These are phyloP conservation scores for Castanea sativa DNA, from an alignment of 306 rosid genomes.

Conservation along the genomic window DNA sequence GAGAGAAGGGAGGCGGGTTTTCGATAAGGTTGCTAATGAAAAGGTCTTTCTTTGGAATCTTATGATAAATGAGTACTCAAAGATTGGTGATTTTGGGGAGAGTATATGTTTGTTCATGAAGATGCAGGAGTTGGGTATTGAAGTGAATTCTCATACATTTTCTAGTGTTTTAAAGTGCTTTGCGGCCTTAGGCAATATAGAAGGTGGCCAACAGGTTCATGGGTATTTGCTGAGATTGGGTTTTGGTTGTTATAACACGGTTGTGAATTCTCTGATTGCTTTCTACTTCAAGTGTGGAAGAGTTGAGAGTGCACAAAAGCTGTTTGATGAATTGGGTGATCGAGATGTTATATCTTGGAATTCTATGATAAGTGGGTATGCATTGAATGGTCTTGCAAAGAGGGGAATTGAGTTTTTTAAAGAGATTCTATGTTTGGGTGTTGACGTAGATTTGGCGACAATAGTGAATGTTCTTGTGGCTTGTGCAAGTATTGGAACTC, in stretches of 20 bases:
- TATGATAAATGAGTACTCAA: slow-evolving; percentile 62
- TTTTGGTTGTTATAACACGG: slow-evolving; percentile 39
- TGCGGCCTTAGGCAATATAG: slow-evolving; percentile 40
- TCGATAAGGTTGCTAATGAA: slow-evolving; percentile 41
- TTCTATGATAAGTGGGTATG: slow-evolving; percentile 76
- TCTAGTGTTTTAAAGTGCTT: slow-evolving; percentile 63
- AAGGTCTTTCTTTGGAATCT: slow-evolving; percentile 74
- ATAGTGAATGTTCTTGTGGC: slow-evolving; percentile 59
- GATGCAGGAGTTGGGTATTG: slow-evolving; percentile 54
- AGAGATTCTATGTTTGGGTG: slow-evolving; percentile 42
- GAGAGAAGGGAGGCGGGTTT: slow-evolving; percentile 50
- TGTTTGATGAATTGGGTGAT: slow-evolving; percentile 68
- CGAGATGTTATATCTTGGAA: slow-evolving; percentile 77
- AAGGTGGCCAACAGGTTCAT: slow-evolving; percentile 56
- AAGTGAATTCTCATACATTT: slow-evolving; percentile 56
- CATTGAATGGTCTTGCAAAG: slow-evolving; percentile 41
- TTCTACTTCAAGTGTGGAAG: slow-evolving; percentile 50
- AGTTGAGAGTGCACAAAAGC: slow-evolving; percentile 56
- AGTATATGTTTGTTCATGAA: slow-evolving; percentile 44
- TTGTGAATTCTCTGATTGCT: slow-evolving; percentile 51
- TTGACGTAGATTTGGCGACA: slow-evolving; percentile 62
- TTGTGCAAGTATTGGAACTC: slow-evolving; percentile 51
- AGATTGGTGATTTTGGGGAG: slow-evolving; percentile 48
- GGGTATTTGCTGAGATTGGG: slow-evolving; percentile 53
- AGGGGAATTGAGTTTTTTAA: slow-evolving; percentile 44